Percentiles rank a stretch among this genome's conserved stretches.
phyloP scores from a whole-genome alignment of 2,329 filamentous ascomycete species.

The Huntiella omanensis region DNA sequence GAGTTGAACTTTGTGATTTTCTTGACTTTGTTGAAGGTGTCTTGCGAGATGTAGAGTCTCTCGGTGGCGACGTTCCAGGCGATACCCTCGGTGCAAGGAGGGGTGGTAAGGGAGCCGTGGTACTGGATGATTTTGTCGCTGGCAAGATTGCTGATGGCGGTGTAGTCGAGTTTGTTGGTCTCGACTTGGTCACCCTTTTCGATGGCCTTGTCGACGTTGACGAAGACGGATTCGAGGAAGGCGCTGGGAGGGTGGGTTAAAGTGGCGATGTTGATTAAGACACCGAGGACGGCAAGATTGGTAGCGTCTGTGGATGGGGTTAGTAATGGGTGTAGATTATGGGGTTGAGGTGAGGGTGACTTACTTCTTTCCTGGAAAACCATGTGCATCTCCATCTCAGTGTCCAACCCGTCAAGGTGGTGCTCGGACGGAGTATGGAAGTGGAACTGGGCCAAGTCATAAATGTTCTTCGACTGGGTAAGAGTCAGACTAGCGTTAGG shows the following conservation, averaged over 20 bases:
- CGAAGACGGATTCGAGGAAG: constrained; percentile 21
- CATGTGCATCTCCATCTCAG: constrained; percentile 24
- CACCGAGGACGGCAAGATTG: constrained; percentile 20
- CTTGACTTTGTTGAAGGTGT: constrained; percentile 32
- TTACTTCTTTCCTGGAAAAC: constrained; percentile 19
- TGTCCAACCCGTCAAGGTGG: constrained; percentile 25
- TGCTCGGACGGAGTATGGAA: constrained; percentile 44
- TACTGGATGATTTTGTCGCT: constrained; percentile 21
- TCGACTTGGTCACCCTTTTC: constrained; percentile 5
- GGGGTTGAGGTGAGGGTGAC: not conserved
- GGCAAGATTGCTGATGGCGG: constrained; percentile 20
- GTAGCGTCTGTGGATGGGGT: not conserved
- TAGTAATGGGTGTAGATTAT: not conserved
- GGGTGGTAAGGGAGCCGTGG: constrained; percentile 40
- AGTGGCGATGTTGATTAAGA: constrained; percentile 19
- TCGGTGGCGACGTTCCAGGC: constrained; percentile 31
- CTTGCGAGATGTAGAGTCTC: constrained; percentile 27
- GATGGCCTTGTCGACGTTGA: constrained; percentile 21
- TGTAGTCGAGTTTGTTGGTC: constrained; percentile 25
- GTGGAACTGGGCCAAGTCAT: constrained; percentile 33
- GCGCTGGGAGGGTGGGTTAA: constrained; percentile 6
- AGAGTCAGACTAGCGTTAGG: constrained; percentile 16
- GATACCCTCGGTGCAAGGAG: constrained; percentile 39
- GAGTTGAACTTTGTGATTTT: constrained; percentile 35
- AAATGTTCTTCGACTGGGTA: not conserved